Evolutionary conservation across 2,329 filamentous ascomycete species (phyloP).

Genomic region (Colletotrichum caudatum): DNA sequence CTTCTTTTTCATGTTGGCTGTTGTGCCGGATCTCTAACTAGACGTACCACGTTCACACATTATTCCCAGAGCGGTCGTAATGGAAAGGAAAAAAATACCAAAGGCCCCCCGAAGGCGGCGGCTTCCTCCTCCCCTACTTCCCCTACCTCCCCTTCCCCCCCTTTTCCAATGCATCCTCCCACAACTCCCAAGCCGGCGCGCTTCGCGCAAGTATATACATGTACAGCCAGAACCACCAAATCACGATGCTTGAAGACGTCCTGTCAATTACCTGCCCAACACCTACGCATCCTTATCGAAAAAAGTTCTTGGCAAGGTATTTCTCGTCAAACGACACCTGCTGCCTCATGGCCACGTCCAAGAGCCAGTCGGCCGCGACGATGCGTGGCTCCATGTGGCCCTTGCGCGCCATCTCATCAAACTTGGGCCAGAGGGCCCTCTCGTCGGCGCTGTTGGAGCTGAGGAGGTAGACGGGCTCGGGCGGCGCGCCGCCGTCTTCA

Average conservation of each 20-base stretch:
- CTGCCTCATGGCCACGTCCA: constrained; percentile 91
- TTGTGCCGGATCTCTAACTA: constrained; percentile 15
- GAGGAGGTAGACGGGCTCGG: constrained; percentile 85
- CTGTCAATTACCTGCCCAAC: neutral
- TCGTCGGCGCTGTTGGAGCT: constrained; percentile 77
- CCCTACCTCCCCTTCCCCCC: no score
- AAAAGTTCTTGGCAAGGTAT: constrained; percentile 67
- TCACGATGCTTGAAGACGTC: neutral
- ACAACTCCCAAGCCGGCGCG: constrained; percentile 25
- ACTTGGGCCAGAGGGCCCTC: constrained; percentile 80
- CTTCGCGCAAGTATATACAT: neutral
- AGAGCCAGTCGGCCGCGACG: constrained; percentile 88
- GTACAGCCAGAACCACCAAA: constrained; percentile 6
- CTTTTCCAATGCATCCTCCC: neutral
- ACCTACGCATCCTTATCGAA: constrained; percentile 45
- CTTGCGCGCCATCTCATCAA: constrained; percentile 81
- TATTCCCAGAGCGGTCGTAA: constrained; percentile 15
- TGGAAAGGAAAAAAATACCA: neutral
- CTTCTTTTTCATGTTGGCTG: neutral
- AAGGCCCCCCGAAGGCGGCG: neutral
- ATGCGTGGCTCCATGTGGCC: constrained; percentile 85
- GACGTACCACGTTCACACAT: constrained; percentile 28
- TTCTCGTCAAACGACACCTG: constrained; percentile 75
- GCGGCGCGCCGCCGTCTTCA: constrained; percentile 70
- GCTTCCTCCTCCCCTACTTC: neutral